These are phyloP conservation scores for Eremochloa ophiuroides DNA, from an alignment of 176 grass and related monocot species.

Conservation along the genomic window DNA sequence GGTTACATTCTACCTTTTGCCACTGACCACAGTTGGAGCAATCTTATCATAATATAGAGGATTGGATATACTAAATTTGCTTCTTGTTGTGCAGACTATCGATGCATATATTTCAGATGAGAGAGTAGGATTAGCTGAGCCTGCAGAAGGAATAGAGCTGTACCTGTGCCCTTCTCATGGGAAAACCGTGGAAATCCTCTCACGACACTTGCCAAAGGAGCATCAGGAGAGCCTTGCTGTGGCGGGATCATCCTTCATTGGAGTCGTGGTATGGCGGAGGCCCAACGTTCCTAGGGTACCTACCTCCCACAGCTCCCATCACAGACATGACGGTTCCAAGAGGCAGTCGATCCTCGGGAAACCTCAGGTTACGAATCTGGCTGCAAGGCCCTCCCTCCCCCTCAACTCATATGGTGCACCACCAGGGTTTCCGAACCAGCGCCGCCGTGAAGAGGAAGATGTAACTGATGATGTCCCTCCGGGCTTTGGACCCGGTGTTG, in stretches of 20 bases:
- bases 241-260: slow-evolving; percentile 51
- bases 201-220: slow-evolving; percentile 61
- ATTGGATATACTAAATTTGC: background rate
- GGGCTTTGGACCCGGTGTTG: slow-evolving; percentile 76
- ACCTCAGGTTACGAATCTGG: slow-evolving; percentile 40
- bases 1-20: slow-evolving; percentile 41
- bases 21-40: background rate
- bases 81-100: slow-evolving; percentile 53
- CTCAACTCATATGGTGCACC: slow-evolving; percentile 5
- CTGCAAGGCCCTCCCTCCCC: slow-evolving; percentile 27
- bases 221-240: slow-evolving; percentile 44
- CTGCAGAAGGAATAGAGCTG: slow-evolving; percentile 78
- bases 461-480: slow-evolving; percentile 81
- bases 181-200: slow-evolving; percentile 66
- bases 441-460: slow-evolving; percentile 41
- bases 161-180: slow-evolving; percentile 77
- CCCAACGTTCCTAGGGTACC: slow-evolving; percentile 53
- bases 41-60: background rate
- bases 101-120: slow-evolving; percentile 81
- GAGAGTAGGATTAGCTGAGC: slow-evolving; percentile 90
- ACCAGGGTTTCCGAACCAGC: slow-evolving; percentile 37
- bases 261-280: slow-evolving; percentile 78
- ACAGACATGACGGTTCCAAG: slow-evolving; percentile 48
- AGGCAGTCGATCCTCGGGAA: slow-evolving; percentile 56
- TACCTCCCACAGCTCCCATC: slow-evolving; percentile 35